Evolutionary conservation across 352 stramenopile species (phyloP), one percentile per base, ranked within the genome.

Genomic region (Phytophthora fragariae): DNA sequence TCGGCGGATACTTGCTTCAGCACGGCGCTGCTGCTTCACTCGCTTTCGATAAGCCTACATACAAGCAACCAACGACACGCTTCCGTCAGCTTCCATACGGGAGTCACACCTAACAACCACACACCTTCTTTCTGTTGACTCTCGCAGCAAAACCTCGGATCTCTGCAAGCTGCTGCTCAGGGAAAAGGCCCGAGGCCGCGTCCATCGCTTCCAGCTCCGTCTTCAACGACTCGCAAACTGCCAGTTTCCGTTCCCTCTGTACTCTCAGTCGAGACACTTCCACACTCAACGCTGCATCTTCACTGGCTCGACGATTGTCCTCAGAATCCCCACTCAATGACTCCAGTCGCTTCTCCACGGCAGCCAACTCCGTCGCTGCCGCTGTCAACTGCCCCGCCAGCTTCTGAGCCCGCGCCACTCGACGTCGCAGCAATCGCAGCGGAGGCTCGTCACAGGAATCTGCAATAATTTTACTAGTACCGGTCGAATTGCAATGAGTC

Each of bases 61-160:
- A 44, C 35, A 44, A 44, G 10, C 41, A 57, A 12, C n/a, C 8
- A 14, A 37, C 2, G 24, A 57, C 24, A 27, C 24, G 24, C 24
- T 27, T n/a, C 14, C 29, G n/a, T 55, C 47, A 64, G 17, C 21
- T 41, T 56, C 8, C 3, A 11, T 8, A 19, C 19, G 1, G 10
- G 5, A 44, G 10, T 15, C 35, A 9, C 12, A 12, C 10, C 35
- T 9, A 14, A 15, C 10, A 14, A 39, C 49, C 3, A 15, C 33
- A 2, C 9, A 80, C 75, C 72, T 82, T 79, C 53, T 82, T 82
- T 61, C 75, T 79, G 15, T 77, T 60, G 15, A 82, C 64, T 14
- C 65, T 55, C 10, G 33, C 27, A 29, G 75, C 64, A 73, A 77
- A 82, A 0, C 39, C 44, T 31, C 69, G 65, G 17, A 80, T 68